phyloP scores from a whole-genome alignment of 2,329 filamentous ascomycete species.

The Trichoderma oligosporum region DNA sequence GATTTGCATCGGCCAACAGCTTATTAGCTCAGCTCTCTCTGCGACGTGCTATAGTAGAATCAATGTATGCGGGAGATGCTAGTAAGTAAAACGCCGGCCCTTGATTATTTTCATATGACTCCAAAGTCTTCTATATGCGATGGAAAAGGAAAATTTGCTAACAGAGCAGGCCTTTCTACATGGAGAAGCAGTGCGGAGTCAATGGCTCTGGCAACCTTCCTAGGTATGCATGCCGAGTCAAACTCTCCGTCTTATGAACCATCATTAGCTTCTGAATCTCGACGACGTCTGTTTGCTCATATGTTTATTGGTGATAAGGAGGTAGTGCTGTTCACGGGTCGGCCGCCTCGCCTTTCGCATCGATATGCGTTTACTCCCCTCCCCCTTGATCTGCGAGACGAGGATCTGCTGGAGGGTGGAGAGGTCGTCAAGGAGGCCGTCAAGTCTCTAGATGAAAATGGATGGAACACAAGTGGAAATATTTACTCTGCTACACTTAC shows the following conservation, averaged over 20 bases:
- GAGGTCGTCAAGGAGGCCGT: constrained; percentile 23
- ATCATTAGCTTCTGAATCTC: constrained; percentile 35
- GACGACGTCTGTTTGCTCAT: constrained; percentile 32
- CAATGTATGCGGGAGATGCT: constrained; percentile 39
- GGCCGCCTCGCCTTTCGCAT: constrained; percentile 50
- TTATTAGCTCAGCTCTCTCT: constrained; percentile 37
- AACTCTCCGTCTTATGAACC: constrained; percentile 29
- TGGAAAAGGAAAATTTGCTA: neutral
- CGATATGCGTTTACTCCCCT: constrained; percentile 52
- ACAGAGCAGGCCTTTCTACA: constrained; percentile 32
- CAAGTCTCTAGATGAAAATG: constrained; percentile 41
- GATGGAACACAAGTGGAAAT: constrained; percentile 48
- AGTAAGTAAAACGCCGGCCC: constrained; percentile 32
- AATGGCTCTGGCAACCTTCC: constrained; percentile 35
- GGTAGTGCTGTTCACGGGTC: constrained; percentile 49
- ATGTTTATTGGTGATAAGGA: constrained; percentile 48
- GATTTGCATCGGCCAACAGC: constrained; percentile 33
- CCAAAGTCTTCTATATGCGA: neutral
- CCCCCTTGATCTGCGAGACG: constrained; percentile 52
- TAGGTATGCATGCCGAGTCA: constrained; percentile 33
- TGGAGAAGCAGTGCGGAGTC: constrained; percentile 39
- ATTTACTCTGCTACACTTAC: constrained; percentile 44
- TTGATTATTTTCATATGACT: neutral
- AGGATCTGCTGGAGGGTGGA: constrained; percentile 44
- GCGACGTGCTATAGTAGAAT: constrained; percentile 36